These are phyloP conservation scores for Boletus edulis DNA, from an alignment of 768 basidiomycete genomes.

Conservation along the genomic window DNA sequence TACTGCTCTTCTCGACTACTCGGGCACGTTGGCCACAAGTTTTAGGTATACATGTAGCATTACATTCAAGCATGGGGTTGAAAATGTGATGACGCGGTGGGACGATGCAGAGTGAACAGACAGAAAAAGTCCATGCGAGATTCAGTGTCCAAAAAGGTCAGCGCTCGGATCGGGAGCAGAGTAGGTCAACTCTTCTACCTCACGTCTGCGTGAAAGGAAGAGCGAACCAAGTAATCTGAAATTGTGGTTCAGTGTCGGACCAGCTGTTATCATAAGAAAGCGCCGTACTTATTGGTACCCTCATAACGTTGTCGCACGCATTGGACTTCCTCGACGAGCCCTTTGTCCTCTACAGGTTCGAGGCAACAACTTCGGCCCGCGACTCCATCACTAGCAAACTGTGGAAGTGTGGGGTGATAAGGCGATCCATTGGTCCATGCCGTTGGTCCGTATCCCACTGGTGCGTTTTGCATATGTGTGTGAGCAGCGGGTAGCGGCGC, in stretches of 20 bases:
- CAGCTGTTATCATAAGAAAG: neutral
- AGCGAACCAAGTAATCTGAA: conserved; percentile 60
- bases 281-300: conserved; percentile 58
- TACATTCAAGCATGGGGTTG: neutral
- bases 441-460: neutral
- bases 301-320: conserved; percentile 61
- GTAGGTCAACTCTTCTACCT: conserved; percentile 15
- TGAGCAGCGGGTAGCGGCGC: neutral
- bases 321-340: conserved; percentile 38
- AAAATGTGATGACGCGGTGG: neutral
- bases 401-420: neutral
- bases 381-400: neutral
- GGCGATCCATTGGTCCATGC: conserved; percentile 4
- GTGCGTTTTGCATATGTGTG: neutral
- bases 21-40: neutral
- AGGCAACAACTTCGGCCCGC: neutral
- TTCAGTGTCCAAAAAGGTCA: neutral
- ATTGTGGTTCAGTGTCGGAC: conserved; percentile 4
- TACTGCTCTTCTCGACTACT: neutral
- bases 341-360: conserved; percentile 8
- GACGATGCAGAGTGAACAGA: neutral
- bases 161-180: neutral
- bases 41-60: conserved; percentile 3
- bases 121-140: neutral
- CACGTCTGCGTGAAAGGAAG: conserved; percentile 58